These are phyloP conservation scores for Aspergillus bertholletiae DNA, from an alignment of 495 filamentous ascomycete species.

Conservation along the genomic window DNA sequence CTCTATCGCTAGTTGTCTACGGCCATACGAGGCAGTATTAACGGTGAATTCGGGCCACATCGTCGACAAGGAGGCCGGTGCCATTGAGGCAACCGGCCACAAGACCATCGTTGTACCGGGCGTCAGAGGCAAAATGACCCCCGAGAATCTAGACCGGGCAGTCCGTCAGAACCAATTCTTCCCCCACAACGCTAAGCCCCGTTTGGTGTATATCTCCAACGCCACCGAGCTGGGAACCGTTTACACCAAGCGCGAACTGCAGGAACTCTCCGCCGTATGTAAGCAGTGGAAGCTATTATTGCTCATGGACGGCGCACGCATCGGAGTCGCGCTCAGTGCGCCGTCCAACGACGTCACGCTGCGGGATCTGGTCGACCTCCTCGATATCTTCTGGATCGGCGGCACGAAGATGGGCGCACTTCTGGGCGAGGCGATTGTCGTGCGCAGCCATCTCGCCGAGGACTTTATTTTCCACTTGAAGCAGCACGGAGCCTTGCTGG, in stretches of 20 bases:
- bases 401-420: slow-evolving; percentile 43
- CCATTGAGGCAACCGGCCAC: slow-evolving; percentile 45
- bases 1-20: slow-evolving; percentile 41
- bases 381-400: slow-evolving; percentile 46
- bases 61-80: slow-evolving; percentile 40
- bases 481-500: slow-evolving; percentile 41
- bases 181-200: slow-evolving; percentile 43
- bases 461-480: slow-evolving; percentile 44
- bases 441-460: slow-evolving; percentile 31
- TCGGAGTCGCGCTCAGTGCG: slow-evolving; percentile 36
- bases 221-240: slow-evolving; percentile 42
- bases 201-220: slow-evolving; percentile 42
- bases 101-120: slow-evolving; percentile 40
- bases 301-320: slow-evolving; percentile 40
- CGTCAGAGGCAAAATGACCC: slow-evolving; percentile 38
- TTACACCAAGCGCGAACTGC: slow-evolving; percentile 34
- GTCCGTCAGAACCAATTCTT: slow-evolving; percentile 38
- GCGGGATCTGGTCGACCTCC: slow-evolving; percentile 34
- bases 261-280: slow-evolving; percentile 29
- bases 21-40: slow-evolving; percentile 42
- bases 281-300: slow-evolving; percentile 31
- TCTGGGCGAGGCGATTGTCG: slow-evolving; percentile 42
- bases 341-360: slow-evolving; percentile 31
- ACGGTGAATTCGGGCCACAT: slow-evolving; percentile 41
- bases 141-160: slow-evolving; percentile 30